Percentiles rank a stretch among this genome's conserved stretches.
phyloP scores from a whole-genome alignment of 2,329 filamentous ascomycete species.

The Botrytis cinerea region DNA sequence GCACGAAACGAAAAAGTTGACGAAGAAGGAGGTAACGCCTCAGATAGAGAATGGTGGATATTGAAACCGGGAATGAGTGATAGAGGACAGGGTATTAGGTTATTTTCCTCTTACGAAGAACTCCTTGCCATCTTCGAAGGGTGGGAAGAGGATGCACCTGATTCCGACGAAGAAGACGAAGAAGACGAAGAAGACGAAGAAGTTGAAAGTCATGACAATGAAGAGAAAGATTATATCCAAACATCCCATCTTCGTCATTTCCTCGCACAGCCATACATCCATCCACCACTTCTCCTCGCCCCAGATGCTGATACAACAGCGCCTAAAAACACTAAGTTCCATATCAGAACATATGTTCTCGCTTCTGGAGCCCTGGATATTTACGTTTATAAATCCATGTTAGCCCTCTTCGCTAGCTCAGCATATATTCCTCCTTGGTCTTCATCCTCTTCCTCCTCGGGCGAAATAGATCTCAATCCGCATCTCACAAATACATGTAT shows the following conservation, averaged over 20 bases:
- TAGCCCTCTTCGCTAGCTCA: conserved; percentile 84
- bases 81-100: conserved; percentile 84
- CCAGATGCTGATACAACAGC: conserved; percentile 29
- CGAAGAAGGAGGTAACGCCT: conserved; percentile 54
- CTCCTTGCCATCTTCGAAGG: conserved; percentile 86
- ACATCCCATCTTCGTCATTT: conserved; percentile 94
- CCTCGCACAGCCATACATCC: conserved; percentile 91
- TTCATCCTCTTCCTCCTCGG: conserved; percentile 31
- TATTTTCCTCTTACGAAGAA: conserved; percentile 84
- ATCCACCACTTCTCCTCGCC: conserved; percentile 74
- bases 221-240: conserved; percentile 58
- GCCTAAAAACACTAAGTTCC: conserved; percentile 75
- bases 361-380: conserved; percentile 76
- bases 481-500: conserved; percentile 97
- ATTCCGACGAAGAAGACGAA: conserved; percentile 61
- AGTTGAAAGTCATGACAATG: conserved; percentile 53
- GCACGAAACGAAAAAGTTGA: conserved; percentile 60
- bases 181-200: conserved; percentile 54
- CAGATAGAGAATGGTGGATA: conserved; percentile 86
- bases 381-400: conserved; percentile 87
- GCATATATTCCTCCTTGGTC: conserved; percentile 67
- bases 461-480: conserved; percentile 57
- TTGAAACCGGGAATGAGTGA: conserved; percentile 98
- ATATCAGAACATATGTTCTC: conserved; percentile 89
- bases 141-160: conserved; percentile 74